Percentiles rank a stretch among this genome's conserved stretches.
phyloP scores from a whole-genome alignment of 192 early-diverging fungal genomes.

The Diversispora epigaea region DNA sequence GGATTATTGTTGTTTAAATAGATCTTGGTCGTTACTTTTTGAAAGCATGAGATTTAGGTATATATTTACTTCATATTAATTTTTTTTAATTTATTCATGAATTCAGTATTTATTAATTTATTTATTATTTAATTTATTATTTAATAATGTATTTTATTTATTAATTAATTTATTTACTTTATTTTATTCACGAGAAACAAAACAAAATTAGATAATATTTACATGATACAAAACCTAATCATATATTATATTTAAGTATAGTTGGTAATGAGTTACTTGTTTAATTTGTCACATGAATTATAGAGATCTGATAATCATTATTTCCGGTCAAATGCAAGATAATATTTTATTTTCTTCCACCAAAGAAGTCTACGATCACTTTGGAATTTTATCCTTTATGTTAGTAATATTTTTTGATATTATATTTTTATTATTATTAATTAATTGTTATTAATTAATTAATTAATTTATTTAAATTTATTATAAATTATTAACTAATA shows the following conservation, averaged over 20 bases:
- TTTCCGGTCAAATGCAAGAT: conserved; percentile 27
- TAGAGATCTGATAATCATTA: conserved; percentile 1
- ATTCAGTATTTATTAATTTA: too few relatives aligned
- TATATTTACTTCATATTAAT: too few relatives aligned
- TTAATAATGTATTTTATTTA: too few relatives aligned
- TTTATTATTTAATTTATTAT: too few relatives aligned
- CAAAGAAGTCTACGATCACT: conserved; percentile 51
- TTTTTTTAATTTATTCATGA: too few relatives aligned
- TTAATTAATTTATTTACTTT: too few relatives aligned
- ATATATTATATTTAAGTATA: conserved; percentile 27
- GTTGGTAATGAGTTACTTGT: conserved; percentile 27
- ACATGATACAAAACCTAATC: conserved; percentile 45
- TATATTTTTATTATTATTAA: background rate
- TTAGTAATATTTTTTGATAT: conserved; percentile 38
- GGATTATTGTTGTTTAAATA: too few relatives aligned
- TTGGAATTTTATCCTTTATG: conserved; percentile 80
- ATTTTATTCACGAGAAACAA: conserved; percentile 73
- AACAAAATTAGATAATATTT: conserved; percentile 66
- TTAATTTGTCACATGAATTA: conserved; percentile 33
- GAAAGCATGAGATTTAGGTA: too few relatives aligned
- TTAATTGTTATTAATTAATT: too few relatives aligned
- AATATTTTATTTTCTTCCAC: conserved; percentile 20
- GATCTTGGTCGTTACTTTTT: too few relatives aligned
- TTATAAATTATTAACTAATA: background rate
- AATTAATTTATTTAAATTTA: conserved; percentile 15